phyloP scores from a whole-genome alignment of 2,329 filamentous ascomycete species.

The Verticillium longisporum region DNA sequence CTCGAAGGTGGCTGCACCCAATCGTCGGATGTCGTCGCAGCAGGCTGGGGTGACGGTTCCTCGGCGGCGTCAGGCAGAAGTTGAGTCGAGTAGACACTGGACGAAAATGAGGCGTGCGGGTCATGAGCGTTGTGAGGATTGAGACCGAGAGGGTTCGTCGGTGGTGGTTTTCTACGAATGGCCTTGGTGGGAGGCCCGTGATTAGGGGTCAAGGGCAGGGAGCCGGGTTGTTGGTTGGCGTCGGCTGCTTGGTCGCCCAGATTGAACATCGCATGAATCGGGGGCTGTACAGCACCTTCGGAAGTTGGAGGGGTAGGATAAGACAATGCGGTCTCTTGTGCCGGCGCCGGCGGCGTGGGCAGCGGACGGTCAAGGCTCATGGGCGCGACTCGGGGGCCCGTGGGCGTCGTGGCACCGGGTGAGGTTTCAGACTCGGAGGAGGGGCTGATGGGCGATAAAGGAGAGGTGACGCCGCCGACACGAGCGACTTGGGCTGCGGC shows the following conservation, averaged over 20 bases:
- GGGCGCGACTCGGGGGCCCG: constrained; percentile 28
- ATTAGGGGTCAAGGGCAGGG: constrained; percentile 9
- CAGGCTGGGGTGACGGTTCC: constrained; percentile 7
- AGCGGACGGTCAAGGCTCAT: constrained; percentile 22
- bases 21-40: constrained; percentile 22
- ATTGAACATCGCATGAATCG: constrained; percentile 11
- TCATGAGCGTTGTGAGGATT: constrained; percentile 3
- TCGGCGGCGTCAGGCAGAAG: neutral
- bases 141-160: constrained; percentile 15
- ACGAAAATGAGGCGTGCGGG: constrained; percentile 17
- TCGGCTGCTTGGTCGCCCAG: neutral
- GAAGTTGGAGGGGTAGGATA: constrained; percentile 25
- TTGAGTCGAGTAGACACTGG: constrained; percentile 21
- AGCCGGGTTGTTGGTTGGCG: constrained; percentile 4
- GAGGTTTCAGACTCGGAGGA: constrained; percentile 26
- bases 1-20: constrained; percentile 50
- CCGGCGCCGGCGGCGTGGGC: constrained; percentile 3
- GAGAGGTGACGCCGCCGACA: constrained; percentile 10
- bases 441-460: constrained; percentile 23
- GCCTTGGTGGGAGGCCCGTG: constrained; percentile 20
- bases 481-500: neutral
- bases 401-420: constrained; percentile 16
- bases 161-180: constrained; percentile 39
- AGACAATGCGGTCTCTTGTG: constrained; percentile 14
- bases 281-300: constrained; percentile 11